These are phyloP conservation scores for Alnus glutinosa DNA, from an alignment of 306 rosid genomes.

Conservation along the genomic window DNA sequence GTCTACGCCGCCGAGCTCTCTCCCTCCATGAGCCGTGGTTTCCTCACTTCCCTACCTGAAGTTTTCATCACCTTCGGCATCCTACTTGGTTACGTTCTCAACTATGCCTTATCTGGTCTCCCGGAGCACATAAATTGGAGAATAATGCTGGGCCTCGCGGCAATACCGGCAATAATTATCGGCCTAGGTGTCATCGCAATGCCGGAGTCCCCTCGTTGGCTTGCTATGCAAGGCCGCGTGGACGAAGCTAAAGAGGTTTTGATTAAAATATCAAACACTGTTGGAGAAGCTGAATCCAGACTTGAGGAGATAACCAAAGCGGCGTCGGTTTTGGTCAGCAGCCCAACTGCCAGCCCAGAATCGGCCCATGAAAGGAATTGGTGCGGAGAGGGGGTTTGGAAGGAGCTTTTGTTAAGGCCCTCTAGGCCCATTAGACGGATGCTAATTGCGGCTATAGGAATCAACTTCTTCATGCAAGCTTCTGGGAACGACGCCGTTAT, in stretches of 20 bases:
- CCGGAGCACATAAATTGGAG: constrained; percentile 60
- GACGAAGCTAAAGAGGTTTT: constrained; percentile 64
- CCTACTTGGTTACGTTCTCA: constrained; percentile 62
- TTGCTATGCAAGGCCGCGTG: constrained; percentile 56
- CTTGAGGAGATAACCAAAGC: constrained; percentile 53
- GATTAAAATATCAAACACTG: constrained; percentile 42
- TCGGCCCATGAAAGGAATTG: constrained; percentile 15
- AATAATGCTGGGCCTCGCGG: constrained; percentile 75
- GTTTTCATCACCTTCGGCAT: constrained; percentile 71
- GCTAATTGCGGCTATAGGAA: constrained; percentile 68
- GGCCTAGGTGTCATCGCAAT: constrained; percentile 57
- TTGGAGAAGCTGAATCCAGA: constrained; percentile 65
- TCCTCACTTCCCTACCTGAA: constrained; percentile 82
- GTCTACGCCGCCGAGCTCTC: constrained; percentile 79
- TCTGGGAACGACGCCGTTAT: constrained; percentile 93
- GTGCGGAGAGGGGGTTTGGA: constrained; percentile 66
- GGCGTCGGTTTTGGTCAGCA: constrained; percentile 9
- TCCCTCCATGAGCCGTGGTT: constrained; percentile 64
- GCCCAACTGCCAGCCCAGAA: not conserved
- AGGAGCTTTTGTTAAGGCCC: constrained; percentile 58
- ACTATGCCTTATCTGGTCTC: constrained; percentile 56
- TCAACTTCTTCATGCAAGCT: constrained; percentile 92
- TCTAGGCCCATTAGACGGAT: constrained; percentile 49
- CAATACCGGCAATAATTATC: constrained; percentile 50
- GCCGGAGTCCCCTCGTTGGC: constrained; percentile 92